A percentile compares a stretch with the other conserved stretches of the same genome.
These are phyloP conservation scores for Sanguinoderma infundibulare DNA, from an alignment of 1,284 basidiomycete genomes.

Conservation along the genomic window DNA sequence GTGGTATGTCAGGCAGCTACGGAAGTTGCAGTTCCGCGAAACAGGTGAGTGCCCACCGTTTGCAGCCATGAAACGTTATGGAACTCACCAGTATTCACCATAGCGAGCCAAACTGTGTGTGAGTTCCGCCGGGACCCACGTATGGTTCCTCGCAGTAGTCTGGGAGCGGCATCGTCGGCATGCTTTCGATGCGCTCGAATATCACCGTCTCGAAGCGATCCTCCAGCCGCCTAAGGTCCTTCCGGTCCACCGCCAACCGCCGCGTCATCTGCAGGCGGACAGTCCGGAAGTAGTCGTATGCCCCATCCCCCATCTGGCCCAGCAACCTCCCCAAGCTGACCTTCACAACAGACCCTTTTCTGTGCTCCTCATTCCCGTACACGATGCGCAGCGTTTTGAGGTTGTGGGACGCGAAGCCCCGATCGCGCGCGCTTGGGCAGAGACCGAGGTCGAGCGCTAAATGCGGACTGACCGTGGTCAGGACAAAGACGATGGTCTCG, in stretches of 20 bases:
- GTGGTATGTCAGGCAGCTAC: background rate
- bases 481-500: background rate
- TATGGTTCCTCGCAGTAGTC: background rate
- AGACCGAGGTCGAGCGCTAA: background rate
- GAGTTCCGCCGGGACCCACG: background rate
- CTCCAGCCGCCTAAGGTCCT: background rate
- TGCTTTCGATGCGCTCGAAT: background rate
- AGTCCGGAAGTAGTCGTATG: background rate
- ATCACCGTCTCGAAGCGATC: background rate
- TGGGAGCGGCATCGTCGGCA: background rate
- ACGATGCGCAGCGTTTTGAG: conserved; percentile 1
- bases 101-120: background rate
- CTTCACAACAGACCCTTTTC: background rate
- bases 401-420: background rate
- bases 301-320: background rate
- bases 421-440: background rate
- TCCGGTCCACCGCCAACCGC: background rate
- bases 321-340: background rate
- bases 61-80: background rate
- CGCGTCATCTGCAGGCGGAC: background rate
- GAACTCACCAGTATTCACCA: background rate
- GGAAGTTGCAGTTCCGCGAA: background rate
- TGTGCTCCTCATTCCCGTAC: background rate
- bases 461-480: too few relatives aligned
- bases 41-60: background rate